Evolutionary conservation across 139 green algal genomes (phyloP).

Genomic region (Cymbomonas tetramitiformis): DNA sequence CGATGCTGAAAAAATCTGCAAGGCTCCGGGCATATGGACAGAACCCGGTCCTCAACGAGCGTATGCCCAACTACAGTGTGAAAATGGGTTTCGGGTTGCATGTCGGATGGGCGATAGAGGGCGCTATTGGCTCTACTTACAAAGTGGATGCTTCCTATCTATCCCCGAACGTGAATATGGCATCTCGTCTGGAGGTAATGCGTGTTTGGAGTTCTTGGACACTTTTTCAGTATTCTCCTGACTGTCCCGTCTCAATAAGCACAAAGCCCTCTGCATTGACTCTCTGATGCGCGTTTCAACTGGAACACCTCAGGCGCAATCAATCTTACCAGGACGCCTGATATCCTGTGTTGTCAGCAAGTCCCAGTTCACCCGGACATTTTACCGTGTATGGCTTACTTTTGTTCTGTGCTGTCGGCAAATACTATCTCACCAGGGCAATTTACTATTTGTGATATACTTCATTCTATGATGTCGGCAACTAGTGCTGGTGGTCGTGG

Average conservation of each 20-base stretch:
- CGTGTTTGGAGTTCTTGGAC: slow-evolving; percentile 25
- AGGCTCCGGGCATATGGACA: slow-evolving; percentile 24
- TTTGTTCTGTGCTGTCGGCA: too few relatives aligned
- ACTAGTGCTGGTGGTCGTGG: too few relatives aligned
- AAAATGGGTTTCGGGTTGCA: slow-evolving; percentile 90
- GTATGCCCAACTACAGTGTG: slow-evolving; percentile 56
- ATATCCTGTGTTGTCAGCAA: too few relatives aligned
- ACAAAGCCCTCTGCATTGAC: too few relatives aligned
- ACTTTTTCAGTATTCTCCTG: not conserved
- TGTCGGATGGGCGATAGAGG: slow-evolving; percentile 86
- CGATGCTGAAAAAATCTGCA: slow-evolving; percentile 45
- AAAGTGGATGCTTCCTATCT: slow-evolving; percentile 94
- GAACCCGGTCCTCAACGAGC: slow-evolving; percentile 44
- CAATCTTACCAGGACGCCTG: too few relatives aligned
- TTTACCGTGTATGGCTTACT: too few relatives aligned
- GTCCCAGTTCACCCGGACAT: too few relatives aligned
- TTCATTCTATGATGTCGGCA: too few relatives aligned
- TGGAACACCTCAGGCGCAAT: too few relatives aligned
- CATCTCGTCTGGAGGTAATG: slow-evolving; percentile 76
- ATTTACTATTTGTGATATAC: too few relatives aligned
- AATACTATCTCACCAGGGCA: too few relatives aligned
- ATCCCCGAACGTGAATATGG: slow-evolving; percentile 94
- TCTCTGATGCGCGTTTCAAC: too few relatives aligned
- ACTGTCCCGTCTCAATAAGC: not conserved
- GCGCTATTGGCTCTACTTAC: slow-evolving; percentile 76